Percentiles rank a stretch among this genome's conserved stretches.
phyloP scores from a whole-genome alignment of 495 filamentous ascomycete species.

The Bacidia rubella region DNA sequence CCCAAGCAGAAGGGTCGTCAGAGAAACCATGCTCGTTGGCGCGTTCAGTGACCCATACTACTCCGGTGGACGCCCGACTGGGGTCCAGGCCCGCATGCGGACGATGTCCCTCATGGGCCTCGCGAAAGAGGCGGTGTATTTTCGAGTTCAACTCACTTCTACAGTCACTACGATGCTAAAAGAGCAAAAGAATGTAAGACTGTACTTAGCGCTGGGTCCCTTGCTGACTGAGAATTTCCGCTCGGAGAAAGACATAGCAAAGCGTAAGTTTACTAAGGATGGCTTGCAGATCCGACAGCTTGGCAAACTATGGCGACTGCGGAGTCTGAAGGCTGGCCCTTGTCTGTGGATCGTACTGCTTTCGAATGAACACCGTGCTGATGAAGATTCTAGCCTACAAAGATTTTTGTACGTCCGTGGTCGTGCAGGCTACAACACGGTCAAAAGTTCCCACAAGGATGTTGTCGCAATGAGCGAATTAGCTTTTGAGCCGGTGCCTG shows the following conservation, averaged over 20 bases:
- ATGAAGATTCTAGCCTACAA: too few relatives aligned
- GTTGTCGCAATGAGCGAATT: too few relatives aligned
- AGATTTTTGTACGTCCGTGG: too few relatives aligned
- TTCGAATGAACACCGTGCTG: too few relatives aligned
- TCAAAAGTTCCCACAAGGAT: too few relatives aligned
- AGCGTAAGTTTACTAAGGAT: conserved; percentile 15
- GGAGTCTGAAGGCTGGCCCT: not conserved
- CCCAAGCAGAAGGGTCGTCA: conserved; percentile 73
- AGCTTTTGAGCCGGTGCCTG: too few relatives aligned
- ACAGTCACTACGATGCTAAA: not conserved
- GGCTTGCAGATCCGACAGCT: not conserved
- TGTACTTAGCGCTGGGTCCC: conserved; percentile 11
- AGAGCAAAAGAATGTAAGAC: not conserved
- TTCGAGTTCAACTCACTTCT: conserved; percentile 53
- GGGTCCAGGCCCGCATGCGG: conserved; percentile 84
- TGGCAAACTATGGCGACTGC: not conserved
- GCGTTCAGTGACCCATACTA: conserved; percentile 77
- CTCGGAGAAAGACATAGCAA: conserved; percentile 40
- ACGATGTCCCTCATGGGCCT: conserved; percentile 75
- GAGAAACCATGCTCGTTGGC: conserved; percentile 67
- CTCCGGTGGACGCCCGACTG: conserved; percentile 65
- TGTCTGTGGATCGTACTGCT: too few relatives aligned
- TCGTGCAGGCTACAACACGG: too few relatives aligned
- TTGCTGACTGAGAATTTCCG: conserved; percentile 22
- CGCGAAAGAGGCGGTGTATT: conserved; percentile 74